Evolutionary conservation across 768 basidiomycete species (phyloP).

Genomic region (Leccinum longicurvipes): DNA sequence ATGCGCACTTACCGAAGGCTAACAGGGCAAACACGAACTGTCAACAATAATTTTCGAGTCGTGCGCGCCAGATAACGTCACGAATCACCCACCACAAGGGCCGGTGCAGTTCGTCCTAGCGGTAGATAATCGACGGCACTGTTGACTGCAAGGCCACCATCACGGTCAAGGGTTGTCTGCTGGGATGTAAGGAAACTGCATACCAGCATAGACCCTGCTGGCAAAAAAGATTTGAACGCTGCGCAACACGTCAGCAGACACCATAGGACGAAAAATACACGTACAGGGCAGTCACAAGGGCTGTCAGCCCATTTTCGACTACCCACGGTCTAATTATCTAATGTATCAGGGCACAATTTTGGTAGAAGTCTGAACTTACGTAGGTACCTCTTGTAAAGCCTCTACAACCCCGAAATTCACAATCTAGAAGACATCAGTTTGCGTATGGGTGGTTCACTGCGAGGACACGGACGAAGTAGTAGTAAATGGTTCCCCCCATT

Average conservation of each 20-base stretch:
- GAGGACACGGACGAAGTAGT: constrained; percentile 15
- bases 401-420: constrained; percentile 12
- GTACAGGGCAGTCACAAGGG: constrained; percentile 14
- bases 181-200: neutral
- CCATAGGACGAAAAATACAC: neutral
- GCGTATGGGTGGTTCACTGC: neutral
- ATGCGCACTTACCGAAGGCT: constrained; percentile 9
- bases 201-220: constrained; percentile 10
- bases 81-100: constrained; percentile 9
- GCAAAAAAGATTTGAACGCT: constrained; percentile 16
- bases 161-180: neutral
- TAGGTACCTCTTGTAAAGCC: constrained; percentile 5
- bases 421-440: neutral
- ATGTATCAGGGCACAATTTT: neutral
- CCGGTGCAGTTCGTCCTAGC: constrained; percentile 9
- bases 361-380: constrained; percentile 3
- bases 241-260: neutral
- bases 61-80: neutral
- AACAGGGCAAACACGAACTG: constrained; percentile 9
- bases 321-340: constrained; percentile 11
- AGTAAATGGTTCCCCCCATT: constrained; percentile 17
- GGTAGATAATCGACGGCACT: constrained; percentile 1
- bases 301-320: constrained; percentile 15
- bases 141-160: constrained; percentile 4
- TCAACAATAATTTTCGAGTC: neutral